Evolutionary conservation across 163 green algal genomes (phyloP), one percentile per base, ranked within the genome.

Genomic region (Smithsoniella earleae): DNA sequence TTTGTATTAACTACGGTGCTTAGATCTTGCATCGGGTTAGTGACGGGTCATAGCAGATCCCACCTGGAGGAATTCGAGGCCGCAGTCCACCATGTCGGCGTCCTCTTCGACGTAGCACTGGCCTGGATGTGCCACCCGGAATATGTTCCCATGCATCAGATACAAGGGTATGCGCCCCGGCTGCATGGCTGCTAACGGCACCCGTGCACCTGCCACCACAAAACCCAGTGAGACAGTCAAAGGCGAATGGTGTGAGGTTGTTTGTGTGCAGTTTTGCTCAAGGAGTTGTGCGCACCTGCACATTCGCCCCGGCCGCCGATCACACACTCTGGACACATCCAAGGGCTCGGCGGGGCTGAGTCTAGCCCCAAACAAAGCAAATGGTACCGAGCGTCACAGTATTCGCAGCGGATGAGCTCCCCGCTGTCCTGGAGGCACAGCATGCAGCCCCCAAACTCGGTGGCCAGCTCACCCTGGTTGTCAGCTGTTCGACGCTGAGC

Each of bases 81-180:
- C 58, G 16, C 31, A 30, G 25, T 69, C 58, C 58, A 69, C 58
- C 58, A 69, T 69, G 58, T 69, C 58, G 30, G 38, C 25, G 25
- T 38, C 58, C 58, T 69, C 58, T 33, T 69, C 58, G 20, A 69
- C 58, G 58, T 69, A 69, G 27, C 34, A 43, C 58, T 69, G 58
- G 16, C 58, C 58, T 5, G 58, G 58, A 31, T 69, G 58, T 36
- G 58, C 27, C 3, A 34, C 58, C 3, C 58, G 58, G 30, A 69
- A 31, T 33, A 69, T 33, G 25, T 69, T 69, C 30, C 58, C 58
- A 34, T 69, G 58, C 1, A 69, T 30, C 5, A 69, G 58, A 31
- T 69, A 69, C 8, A 69, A 31, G 30, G 58, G 58, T 5, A 69
- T 38, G 58, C 58, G 58, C 5, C 58, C 58, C 25, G 58, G 58